Evolutionary conservation across 164 flowering plant species (phyloP), one percentile per base, ranked within the genome.

Genomic region (Taxillus chinensis): DNA sequence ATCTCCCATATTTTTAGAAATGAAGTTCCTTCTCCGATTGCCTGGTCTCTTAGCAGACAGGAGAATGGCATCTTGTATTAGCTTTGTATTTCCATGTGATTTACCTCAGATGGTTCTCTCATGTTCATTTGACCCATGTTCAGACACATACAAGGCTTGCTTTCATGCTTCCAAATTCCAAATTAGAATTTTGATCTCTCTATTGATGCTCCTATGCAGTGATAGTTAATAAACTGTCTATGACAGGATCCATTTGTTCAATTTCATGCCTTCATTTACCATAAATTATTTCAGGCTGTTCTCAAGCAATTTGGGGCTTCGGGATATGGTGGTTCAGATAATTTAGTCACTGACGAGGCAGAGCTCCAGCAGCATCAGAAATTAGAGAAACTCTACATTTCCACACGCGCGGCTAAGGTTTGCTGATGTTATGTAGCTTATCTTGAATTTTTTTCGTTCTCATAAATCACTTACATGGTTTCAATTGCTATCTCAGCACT

Each of bases 401-500:
- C 96, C 49, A 93, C 98, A 5, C 89, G 95, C 62, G 85, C 89
- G 37, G 86, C 79, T 45, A 92, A 92, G 96, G 98, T 90, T 69
- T 59, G 42, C 65, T 38, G 17, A 53, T 50, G 10, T 45, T 54
- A 53, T 15, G 1, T 66, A 45, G 38, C 39, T 39, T 53, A 39
- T 57, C 15, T 63, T 5, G 54, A 48, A 42, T 40, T 16, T 55
- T 39, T 13, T 41, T 65, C 4, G 15, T 51, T 46, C 41, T 16
- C 38, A 57, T 27, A 55, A 52, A n/a, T 17, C 40, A 55, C n/a
- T 55, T n/a, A 39, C 39, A 9, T 8, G 3, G 48, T 27, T 17
- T 52, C 15, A n/a, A 7, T 61, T 56, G 60, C 49, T 17, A 39
- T n/a, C 61, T 75, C 48, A 90, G 98, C 95, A 89, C 74, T 88